A percentile compares a stretch with the other conserved stretches of the same genome.
phyloP scores from a whole-genome alignment of 140 eudicot species.

The Ambrosia hybrid region DNA sequence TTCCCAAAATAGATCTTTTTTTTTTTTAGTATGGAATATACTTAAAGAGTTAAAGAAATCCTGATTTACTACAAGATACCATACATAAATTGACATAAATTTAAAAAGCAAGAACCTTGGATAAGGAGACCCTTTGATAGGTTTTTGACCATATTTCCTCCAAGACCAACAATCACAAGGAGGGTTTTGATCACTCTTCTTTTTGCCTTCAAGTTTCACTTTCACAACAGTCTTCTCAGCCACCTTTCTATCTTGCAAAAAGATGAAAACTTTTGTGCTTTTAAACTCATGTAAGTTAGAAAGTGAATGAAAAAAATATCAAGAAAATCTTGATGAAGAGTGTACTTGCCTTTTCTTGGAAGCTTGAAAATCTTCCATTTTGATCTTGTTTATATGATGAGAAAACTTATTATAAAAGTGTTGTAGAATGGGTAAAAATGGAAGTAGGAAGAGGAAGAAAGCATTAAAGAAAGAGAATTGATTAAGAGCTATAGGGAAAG shows the following conservation, averaged over 20 bases:
- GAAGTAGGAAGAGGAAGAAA: slow-evolving; percentile 26
- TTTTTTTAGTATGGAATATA: not conserved
- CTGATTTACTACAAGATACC: slow-evolving; percentile 1
- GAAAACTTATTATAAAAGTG: slow-evolving; percentile 14
- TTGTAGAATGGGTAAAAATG: slow-evolving; percentile 27
- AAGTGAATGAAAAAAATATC: slow-evolving; percentile 3
- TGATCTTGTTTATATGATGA: slow-evolving; percentile 22
- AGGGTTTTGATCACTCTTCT: slow-evolving; percentile 55
- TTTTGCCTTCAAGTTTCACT: slow-evolving; percentile 53
- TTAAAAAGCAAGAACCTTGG: slow-evolving; percentile 51
- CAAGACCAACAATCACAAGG: slow-evolving; percentile 93
- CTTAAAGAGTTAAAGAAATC: not conserved
- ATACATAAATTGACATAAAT: not conserved
- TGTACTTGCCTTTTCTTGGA: slow-evolving; percentile 60
- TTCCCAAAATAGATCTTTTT: slow-evolving; percentile 24
- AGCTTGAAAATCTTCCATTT: slow-evolving; percentile 53
- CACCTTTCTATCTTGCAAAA: slow-evolving; percentile 52
- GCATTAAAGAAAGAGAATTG: slow-evolving; percentile 43
- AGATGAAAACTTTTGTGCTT: slow-evolving; percentile 19
- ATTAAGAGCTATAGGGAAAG: slow-evolving; percentile 40
- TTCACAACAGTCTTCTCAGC: slow-evolving; percentile 57
- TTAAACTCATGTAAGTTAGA: slow-evolving; percentile 10
- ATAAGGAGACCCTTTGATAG: slow-evolving; percentile 87
- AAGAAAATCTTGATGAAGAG: slow-evolving; percentile 20
- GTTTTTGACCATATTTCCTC: slow-evolving; percentile 98